A percentile compares a stretch with the other conserved stretches of the same genome.
Evolutionary conservation across 495 filamentous ascomycete genomes (phyloP).

Genomic region (Aspergillus bertholletiae): DNA sequence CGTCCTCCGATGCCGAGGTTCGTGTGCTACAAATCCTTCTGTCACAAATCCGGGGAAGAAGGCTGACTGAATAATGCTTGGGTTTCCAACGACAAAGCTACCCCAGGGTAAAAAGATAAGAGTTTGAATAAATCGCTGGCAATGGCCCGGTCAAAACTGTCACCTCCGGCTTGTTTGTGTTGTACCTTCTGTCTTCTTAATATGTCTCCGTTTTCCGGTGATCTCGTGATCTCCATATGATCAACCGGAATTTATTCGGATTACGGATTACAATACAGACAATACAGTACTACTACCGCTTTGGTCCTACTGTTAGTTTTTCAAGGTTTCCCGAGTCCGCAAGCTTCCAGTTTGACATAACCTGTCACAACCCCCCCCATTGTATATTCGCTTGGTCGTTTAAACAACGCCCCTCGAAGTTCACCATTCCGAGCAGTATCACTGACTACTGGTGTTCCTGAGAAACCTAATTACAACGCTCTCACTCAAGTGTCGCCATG

Average conservation of each 20-base stretch:
- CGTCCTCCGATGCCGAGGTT: constrained; percentile 43
- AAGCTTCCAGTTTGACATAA: not conserved
- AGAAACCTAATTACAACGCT: not conserved
- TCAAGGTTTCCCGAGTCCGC: no score
- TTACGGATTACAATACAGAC: not conserved
- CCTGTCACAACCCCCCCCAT: not conserved
- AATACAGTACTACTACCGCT: not conserved
- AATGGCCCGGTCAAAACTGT: no score
- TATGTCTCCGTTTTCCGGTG: not conserved
- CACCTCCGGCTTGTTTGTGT: no score
- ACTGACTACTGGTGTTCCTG: not conserved
- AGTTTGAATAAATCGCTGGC: no score
- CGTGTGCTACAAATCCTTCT: constrained; percentile 18
- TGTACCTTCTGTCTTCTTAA: not conserved
- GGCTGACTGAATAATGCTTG: not conserved
- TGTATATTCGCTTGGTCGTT: not conserved
- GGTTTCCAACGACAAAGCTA: not conserved
- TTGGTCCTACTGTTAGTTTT: not conserved
- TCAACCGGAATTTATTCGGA: not conserved
- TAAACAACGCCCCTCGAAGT: not conserved
- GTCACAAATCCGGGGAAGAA: not conserved
- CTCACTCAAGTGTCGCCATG: constrained; percentile 17
- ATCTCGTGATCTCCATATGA: not conserved
- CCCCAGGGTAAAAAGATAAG: no score
- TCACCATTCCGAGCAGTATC: not conserved